phyloP scores from a whole-genome alignment of 805 yeast species.

The Wickerhamia fluorescens region DNA sequence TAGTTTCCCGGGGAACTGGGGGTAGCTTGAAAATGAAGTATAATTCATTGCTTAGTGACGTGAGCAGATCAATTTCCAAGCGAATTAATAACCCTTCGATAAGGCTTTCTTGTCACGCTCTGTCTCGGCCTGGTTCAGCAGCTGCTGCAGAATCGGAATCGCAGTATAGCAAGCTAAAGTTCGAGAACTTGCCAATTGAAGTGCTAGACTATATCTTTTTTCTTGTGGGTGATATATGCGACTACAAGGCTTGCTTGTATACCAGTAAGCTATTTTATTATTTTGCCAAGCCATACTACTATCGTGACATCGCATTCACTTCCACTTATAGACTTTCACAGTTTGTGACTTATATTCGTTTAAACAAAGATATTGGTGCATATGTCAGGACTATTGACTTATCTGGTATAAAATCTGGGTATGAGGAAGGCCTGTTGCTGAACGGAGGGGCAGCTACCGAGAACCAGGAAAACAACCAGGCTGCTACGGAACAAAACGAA shows the following conservation, averaged over 20 bases:
- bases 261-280: conserved; percentile 45
- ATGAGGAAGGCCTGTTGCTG: conserved; percentile 11
- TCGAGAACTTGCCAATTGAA: conserved; percentile 37
- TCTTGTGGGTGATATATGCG: conserved; percentile 28
- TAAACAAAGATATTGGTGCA: conserved; percentile 47
- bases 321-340: conserved; percentile 79
- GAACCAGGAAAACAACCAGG: not conserved
- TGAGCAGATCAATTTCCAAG: conserved; percentile 35
- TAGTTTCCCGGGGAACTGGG: too few relatives aligned
- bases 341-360: conserved; percentile 60
- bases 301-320: conserved; percentile 46
- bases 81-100: conserved; percentile 20
- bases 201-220: conserved; percentile 32
- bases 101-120: not conserved
- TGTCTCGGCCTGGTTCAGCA: too few relatives aligned
- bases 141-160: too few relatives aligned
- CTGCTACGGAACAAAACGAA: not conserved
- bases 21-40: conserved; percentile 38
- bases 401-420: conserved; percentile 37
- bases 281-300: conserved; percentile 49
- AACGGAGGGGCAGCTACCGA: conserved; percentile 4
- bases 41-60: conserved; percentile 42
- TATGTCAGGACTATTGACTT: conserved; percentile 54
- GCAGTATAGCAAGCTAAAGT: conserved; percentile 3
- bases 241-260: conserved; percentile 35